Base-by-base conservation (phyloP, 441 rosid species). In the Manihot esculenta region DNA sequence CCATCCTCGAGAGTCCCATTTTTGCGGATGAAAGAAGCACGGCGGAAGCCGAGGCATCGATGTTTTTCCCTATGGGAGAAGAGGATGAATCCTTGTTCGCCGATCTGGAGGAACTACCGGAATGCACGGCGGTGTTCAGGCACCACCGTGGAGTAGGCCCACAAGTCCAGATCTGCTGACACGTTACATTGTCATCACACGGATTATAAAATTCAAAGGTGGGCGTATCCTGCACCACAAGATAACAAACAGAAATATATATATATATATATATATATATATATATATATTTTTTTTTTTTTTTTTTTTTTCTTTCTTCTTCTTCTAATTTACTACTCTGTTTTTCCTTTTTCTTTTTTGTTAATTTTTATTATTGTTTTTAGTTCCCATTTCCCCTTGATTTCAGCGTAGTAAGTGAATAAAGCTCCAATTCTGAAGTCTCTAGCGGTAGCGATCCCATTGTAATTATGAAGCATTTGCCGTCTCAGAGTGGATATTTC, bases 71-170 rank as follows among this genome's bases (percentile, higher is more conserved):
- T 13, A 82, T 92, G 87, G 71, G 92, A 55, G 97, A 89, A 68
- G 99, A 92, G 77, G 99, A 94, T 72, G 99, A 94, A 84, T 90
- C 91, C 30, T 68, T 94, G 74, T 92, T 89, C 76, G 97, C 97
- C 45, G 99, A 94, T 81, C 98, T 94, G 8, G 99, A 84, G 3
- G 99, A 94, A 87, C 80, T 94, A 77, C 99, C 99, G 77, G 99
- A 94, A 87, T 94, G 90, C 65, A 85, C 96, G 57, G 62, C 85
- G 76, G 99, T 94, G 62, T 87, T 94, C 66, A 73, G 92, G 75
- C 86, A 85, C 75, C 81, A 69, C 66, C 75, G 82, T 57, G 88
- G 85, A 58, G 84, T 83, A 68, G 94, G 89, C 66, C 81, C 92
- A 47, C 89, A 87, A 65, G 90, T 86, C 5, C 89, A 85, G 85